These are phyloP conservation scores for Pestalotiopsis sp. DNA, from an alignment of 2,329 filamentous ascomycete genomes.

Conservation along the genomic window DNA sequence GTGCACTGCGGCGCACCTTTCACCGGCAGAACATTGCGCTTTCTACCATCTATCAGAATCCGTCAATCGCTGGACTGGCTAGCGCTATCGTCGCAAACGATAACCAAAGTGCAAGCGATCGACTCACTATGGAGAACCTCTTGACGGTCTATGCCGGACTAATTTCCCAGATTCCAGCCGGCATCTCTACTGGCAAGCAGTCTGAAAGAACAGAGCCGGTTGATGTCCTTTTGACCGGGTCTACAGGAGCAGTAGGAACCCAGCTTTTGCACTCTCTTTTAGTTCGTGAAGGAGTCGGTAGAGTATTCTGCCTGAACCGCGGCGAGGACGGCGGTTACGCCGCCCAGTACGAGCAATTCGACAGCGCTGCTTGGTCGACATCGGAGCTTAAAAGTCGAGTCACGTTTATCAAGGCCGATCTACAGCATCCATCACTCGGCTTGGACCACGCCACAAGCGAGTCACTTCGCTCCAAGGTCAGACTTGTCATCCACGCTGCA, in stretches of 20 bases:
- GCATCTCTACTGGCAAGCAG: background rate
- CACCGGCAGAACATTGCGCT: background rate
- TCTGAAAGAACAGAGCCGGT: background rate
- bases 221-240: background rate
- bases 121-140: background rate
- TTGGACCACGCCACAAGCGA: constrained; percentile 19
- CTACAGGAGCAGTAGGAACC: background rate
- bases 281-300: background rate
- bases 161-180: background rate
- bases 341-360: background rate
- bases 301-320: background rate
- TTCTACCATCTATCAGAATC: background rate
- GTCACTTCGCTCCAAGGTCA: constrained; percentile 12
- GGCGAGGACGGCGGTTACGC: background rate
- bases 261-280: background rate
- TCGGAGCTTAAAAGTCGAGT: constrained; percentile 15
- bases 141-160: background rate
- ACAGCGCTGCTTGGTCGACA: background rate
- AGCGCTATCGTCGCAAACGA: background rate
- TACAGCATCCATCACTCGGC: constrained; percentile 20
- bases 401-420: constrained; percentile 22
- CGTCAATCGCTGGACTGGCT: background rate
- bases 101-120: background rate
- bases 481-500: constrained; percentile 24
- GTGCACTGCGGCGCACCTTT: background rate